Conservation (phyloP, 2,329 filamentous ascomycete species). For the Phialophora chinensis region DNA sequence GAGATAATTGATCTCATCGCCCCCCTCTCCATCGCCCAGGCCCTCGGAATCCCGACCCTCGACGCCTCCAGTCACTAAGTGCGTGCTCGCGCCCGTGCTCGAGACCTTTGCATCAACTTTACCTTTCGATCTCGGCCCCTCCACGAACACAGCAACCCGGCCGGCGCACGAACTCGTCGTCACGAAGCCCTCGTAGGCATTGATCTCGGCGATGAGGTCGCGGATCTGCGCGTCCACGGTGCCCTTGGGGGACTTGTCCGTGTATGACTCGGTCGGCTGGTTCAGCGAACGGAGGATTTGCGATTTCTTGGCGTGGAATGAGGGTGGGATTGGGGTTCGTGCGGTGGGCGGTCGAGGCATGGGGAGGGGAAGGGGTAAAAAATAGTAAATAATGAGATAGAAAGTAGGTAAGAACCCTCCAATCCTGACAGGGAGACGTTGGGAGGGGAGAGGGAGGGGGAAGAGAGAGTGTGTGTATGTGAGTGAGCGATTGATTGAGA, state of each 20-base stretch:
- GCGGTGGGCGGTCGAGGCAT: slow-evolving; percentile 11
- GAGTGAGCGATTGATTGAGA: not conserved
- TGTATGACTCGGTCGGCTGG: slow-evolving; percentile 72
- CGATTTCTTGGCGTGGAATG: slow-evolving; percentile 68
- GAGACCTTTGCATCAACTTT: slow-evolving; percentile 6
- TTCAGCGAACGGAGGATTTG: slow-evolving; percentile 74
- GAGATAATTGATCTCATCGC: not conserved
- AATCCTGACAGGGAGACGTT: not conserved
- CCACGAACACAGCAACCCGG: slow-evolving; percentile 83
- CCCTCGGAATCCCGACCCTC: not conserved
- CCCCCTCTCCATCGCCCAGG: not conserved
- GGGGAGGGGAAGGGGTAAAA: no score
- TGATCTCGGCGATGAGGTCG: slow-evolving; percentile 75
- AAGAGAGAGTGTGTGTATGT: not conserved
- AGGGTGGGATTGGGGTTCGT: slow-evolving; percentile 39
- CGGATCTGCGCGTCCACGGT: slow-evolving; percentile 80
- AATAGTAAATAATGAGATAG: no score
- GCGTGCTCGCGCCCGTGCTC: not conserved
- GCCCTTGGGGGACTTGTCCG: slow-evolving; percentile 87
- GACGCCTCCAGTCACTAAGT: not conserved
- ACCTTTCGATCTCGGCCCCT: slow-evolving; percentile 64
- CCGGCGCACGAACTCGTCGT: slow-evolving; percentile 95
- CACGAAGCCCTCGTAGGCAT: slow-evolving; percentile 73
- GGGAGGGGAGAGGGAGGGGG: no score
- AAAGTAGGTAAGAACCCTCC: no score